Base-by-base conservation (phyloP, 164 flowering plant genomes). In the Berberis thunbergii region DNA sequence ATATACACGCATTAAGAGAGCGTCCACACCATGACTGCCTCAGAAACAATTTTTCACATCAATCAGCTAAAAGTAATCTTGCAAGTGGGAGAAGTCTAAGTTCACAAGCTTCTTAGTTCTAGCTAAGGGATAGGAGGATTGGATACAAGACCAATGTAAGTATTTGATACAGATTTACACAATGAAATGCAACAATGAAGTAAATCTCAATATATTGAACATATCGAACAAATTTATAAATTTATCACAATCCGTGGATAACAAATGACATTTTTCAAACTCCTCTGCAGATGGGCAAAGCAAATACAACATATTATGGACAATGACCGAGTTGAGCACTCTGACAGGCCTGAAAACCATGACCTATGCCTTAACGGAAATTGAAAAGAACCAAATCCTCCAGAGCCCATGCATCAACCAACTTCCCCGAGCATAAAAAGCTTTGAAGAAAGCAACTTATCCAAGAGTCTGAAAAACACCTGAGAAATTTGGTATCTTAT, bases 401-500 rank as follows among this genome's bases (percentile, higher is more conserved):
- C 26, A 26, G 0, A 26, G 26, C 26, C 26, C 26, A 26, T 26
- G 26, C 26, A 26, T 26, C 26, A 26, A 26, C 26, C 26, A 26
- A 26, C 26, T 26, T 26, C 26, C 26, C 26, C 0, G 26, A 26
- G 26, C 26, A 26, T 26, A 26, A 26, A 26, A 26, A 26, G 26
- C 26, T 26, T 26, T 26, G 41, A 13, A n/a, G n/a, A n/a, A 12
- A 57, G 10, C 7, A 56, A 2, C 57, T 67, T 74, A 83, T 13
- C 81, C 73, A 58, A 50, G 67, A 70, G 85, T 86, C 45, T 81
- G 82, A 71, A 87, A 94, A 41, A 94, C 71, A 3, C 89, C 93
- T 2, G 99, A 94, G 82, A 94, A 94, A 73, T 84, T 89, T 2
- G 99, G 99, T 62, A 94, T 80, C 79, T 78, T 89, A 61, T 94